Evolutionary conservation across 495 filamentous ascomycete species (phyloP).

Genomic region (Daldinia decipiens): DNA sequence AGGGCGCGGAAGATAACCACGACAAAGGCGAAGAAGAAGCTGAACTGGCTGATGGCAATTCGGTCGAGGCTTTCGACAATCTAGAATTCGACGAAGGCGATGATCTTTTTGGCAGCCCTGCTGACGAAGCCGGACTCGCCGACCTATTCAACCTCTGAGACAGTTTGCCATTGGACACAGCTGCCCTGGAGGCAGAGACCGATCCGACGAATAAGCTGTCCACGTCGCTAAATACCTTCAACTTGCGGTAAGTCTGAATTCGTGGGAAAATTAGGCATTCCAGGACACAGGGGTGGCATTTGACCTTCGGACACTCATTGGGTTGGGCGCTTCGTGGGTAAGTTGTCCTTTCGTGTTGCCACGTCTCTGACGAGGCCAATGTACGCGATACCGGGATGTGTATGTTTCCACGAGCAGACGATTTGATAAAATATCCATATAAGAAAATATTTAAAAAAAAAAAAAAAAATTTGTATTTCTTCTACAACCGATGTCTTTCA

Average conservation of each 20-base stretch:
- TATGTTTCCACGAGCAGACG: background rate
- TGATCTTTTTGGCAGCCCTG: background rate
- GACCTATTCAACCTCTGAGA: background rate
- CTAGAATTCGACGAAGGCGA: background rate
- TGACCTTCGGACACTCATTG: background rate
- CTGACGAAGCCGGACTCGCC: slow-evolving; percentile 4
- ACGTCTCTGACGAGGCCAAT: background rate
- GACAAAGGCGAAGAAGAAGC: background rate
- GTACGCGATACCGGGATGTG: background rate
- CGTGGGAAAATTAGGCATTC: background rate
- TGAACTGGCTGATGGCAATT: background rate
- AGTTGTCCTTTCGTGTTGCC: background rate
- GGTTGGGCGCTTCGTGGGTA: background rate
- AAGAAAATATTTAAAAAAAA: background rate
- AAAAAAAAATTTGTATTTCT: background rate
- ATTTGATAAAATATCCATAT: background rate
- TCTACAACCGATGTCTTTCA: background rate
- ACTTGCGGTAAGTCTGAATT: slow-evolving; percentile 3
- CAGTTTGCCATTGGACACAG: background rate
- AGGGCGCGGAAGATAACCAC: background rate
- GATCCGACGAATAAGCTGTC: background rate
- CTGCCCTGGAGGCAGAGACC: slow-evolving; percentile 22
- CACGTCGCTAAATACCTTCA: background rate
- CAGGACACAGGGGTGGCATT: background rate
- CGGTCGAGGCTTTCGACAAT: background rate